These are phyloP conservation scores for Calocybe cyanea DNA, from an alignment of 768 basidiomycete genomes.

Conservation along the genomic window DNA sequence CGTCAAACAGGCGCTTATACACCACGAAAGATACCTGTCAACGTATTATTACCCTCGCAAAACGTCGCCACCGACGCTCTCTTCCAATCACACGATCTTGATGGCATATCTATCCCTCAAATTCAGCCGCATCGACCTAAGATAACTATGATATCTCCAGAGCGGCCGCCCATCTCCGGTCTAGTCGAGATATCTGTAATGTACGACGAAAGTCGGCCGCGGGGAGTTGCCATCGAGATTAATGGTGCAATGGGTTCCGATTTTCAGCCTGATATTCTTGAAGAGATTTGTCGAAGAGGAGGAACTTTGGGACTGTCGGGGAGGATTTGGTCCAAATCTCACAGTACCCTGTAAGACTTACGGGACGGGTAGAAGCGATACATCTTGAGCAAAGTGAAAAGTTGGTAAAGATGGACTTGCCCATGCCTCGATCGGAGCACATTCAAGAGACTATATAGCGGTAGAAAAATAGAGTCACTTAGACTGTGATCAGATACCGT, in stretches of 20 bases:
- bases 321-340: constrained; percentile 52
- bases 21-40: constrained; percentile 70
- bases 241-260: constrained; percentile 57
- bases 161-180: constrained; percentile 59
- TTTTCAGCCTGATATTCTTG: constrained; percentile 50
- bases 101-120: constrained; percentile 31
- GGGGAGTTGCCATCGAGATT: constrained; percentile 56
- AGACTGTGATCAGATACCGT: no score
- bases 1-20: constrained; percentile 40
- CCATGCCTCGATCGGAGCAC: no score
- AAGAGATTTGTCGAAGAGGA: constrained; percentile 70
- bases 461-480: no score
- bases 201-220: constrained; percentile 52
- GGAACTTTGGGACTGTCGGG: constrained; percentile 69
- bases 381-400: no score
- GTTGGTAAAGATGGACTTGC: no score
- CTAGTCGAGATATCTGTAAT: constrained; percentile 61
- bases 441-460: no score
- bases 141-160: constrained; percentile 66
- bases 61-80: constrained; percentile 31
- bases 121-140: constrained; percentile 39
- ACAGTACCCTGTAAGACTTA: constrained; percentile 12
- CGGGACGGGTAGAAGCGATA: neutral
- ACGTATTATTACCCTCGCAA: constrained; percentile 54
- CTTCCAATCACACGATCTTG: constrained; percentile 39